Conservation (phyloP, 352 stramenopile species). For the Phytophthora sp. region DNA sequence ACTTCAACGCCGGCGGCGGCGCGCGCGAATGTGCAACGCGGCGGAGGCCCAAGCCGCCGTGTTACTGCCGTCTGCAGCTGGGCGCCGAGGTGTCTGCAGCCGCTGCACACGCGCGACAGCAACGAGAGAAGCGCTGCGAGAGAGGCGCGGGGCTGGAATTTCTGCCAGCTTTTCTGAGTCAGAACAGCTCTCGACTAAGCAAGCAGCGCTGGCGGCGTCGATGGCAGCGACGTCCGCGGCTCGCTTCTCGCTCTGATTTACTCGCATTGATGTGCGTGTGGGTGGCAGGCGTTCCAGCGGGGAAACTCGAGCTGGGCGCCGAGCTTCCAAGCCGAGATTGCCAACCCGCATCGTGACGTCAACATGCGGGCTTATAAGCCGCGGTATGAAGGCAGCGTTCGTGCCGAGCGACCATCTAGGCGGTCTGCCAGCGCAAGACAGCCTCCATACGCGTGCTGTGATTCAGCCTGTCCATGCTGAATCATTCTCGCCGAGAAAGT, state of each 20-base stretch:
- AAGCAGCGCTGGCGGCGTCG: slow-evolving; percentile 1
- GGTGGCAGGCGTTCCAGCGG: not conserved
- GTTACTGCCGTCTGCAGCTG: slow-evolving; percentile 2
- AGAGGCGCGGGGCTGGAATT: no score
- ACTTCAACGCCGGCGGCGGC: slow-evolving; percentile 18
- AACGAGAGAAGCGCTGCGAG: no score
- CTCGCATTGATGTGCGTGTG: not conserved
- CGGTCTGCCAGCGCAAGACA: no score
- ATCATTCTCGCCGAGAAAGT: no score
- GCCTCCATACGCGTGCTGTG: not conserved
- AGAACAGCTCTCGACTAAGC: slow-evolving; percentile 10
- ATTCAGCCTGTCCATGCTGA: not conserved
- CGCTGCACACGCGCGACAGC: no score
- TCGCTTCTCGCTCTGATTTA: slow-evolving; percentile 18
- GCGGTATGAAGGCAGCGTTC: no score
- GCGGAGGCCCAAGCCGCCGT: not conserved
- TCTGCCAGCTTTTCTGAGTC: slow-evolving; percentile 17
- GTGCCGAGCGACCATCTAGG: no score
- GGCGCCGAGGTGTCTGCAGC: not conserved
- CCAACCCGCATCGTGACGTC: no score
- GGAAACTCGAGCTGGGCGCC: not conserved
- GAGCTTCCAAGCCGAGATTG: no score
- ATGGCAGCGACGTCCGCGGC: no score
- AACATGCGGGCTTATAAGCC: no score
- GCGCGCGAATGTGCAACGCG: not conserved